phyloP scores from a whole-genome alignment of 441 rosid genomes.

The Jatropha podagrica region DNA sequence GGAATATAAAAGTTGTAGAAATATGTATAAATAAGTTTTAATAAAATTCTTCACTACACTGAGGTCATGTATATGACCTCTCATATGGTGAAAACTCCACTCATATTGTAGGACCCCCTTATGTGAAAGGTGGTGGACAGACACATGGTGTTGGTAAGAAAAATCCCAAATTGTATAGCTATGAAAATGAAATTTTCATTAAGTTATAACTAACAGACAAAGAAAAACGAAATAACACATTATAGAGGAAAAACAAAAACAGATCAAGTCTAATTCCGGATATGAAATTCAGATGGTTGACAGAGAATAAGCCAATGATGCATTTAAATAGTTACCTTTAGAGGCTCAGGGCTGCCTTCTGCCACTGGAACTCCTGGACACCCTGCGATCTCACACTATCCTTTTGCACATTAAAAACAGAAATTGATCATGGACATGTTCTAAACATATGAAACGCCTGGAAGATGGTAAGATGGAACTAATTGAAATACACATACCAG shows the following conservation, averaged over 20 bases:
- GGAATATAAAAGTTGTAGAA: neutral
- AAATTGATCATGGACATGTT: conserved; percentile 47
- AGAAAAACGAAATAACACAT: neutral
- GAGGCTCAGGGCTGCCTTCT: conserved; percentile 71
- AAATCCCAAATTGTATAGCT: neutral
- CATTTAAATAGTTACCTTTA: conserved; percentile 55
- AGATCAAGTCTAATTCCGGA: conserved; percentile 4
- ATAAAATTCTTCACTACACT: no score
- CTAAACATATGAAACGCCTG: conserved; percentile 15
- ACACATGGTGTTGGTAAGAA: no score
- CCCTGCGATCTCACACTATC: conserved; percentile 98
- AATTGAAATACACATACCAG: conserved; percentile 47
- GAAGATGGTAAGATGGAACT: neutral
- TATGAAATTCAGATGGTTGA: neutral
- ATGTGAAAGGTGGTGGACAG: no score
- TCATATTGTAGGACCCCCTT: no score
- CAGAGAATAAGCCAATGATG: neutral
- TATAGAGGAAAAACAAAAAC: neutral
- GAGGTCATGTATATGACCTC: no score
- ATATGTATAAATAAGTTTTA: neutral
- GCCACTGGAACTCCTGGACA: conserved; percentile 78
- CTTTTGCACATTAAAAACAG: conserved; percentile 50
- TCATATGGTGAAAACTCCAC: no score
- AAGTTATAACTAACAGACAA: neutral
- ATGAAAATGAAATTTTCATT: neutral